These are phyloP conservation scores for Coleophoma crateriformis DNA, from an alignment of 2,329 filamentous ascomycete genomes.

Conservation along the genomic window DNA sequence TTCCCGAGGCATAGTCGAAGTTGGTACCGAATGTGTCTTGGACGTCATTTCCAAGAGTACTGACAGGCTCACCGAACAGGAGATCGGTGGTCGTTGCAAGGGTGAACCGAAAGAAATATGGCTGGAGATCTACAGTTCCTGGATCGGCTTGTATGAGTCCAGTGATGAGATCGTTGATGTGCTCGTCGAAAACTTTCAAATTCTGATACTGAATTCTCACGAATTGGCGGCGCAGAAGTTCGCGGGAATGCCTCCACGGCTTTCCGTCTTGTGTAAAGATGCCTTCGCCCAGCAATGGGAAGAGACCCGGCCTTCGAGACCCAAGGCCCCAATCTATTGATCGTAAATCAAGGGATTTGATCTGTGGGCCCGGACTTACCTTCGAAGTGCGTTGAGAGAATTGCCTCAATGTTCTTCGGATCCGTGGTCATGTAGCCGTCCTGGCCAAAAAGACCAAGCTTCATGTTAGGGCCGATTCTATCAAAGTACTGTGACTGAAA, in stretches of 20 bases:
- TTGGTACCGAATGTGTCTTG: neutral
- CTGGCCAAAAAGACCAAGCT: neutral
- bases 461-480: constrained; percentile 1
- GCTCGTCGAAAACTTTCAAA: neutral
- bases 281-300: constrained; percentile 24
- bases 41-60: neutral
- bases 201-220: neutral
- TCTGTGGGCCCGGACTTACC: neutral
- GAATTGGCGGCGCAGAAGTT: constrained; percentile 19
- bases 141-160: neutral
- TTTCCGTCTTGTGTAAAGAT: constrained; percentile 32
- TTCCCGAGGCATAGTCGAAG: constrained; percentile 1
- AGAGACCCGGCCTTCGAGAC: neutral
- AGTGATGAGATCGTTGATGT: neutral
- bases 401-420: constrained; percentile 15
- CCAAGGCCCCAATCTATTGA: neutral
- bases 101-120: constrained; percentile 51
- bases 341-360: neutral
- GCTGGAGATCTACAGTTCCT: constrained; percentile 42
- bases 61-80: constrained; percentile 41
- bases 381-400: constrained; percentile 9
- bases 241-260: constrained; percentile 29
- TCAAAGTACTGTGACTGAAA: constrained; percentile 4
- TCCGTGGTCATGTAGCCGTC: constrained; percentile 9
- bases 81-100: constrained; percentile 51